Evolutionary conservation across 805 yeast species (phyloP), one percentile per base, ranked within the genome.

Genomic region (Lipomyces mesembrius): DNA sequence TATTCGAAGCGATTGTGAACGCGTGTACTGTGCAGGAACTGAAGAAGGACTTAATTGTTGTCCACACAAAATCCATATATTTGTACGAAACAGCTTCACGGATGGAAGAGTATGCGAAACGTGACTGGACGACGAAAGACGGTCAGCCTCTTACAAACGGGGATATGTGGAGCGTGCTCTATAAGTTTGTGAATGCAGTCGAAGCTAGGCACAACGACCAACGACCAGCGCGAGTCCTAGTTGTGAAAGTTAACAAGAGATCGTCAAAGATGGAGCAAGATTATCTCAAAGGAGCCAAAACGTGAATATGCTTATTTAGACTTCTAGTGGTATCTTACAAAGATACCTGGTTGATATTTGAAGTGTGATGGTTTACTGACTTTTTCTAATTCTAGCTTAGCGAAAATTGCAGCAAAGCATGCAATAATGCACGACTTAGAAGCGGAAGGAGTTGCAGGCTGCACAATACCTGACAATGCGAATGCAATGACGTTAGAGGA

Each of bases 61-160:
- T 67, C 7, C 61, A 67, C 61, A 57, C 70, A 27, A 59, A 39
- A 7, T 63, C 64, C 35, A 32, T 25, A 17, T 35, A 49, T 22
- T 27, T 64, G 8, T 43, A 51, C 34, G 35, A 43, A 22, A 20
- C 58, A 25, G 65, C 55, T 46, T 35, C 39, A 20, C 57, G 54
- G 25, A 27, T 65, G 59, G 34, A 29, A 3, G 54, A 60, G 35
- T 11, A 59, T 32, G 59, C 58, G 57, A 51, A 25, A 11, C n/a
- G 58, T 12, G 34, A 39, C 32, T 55, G 46, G 35, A 29, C 53
- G 43, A 6, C 57, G 66, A 29, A 25, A 32, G 58, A 63, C 32
- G 39, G 43, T 57, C 22, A 46, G 12, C 49, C 49, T 2, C 49
- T 43, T 43, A 43, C 49, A 22, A 55, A 55, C 27, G 43, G 32